phyloP scores from a whole-genome alignment of 2,329 filamentous ascomycete species.

The Monilinia fructigena region DNA sequence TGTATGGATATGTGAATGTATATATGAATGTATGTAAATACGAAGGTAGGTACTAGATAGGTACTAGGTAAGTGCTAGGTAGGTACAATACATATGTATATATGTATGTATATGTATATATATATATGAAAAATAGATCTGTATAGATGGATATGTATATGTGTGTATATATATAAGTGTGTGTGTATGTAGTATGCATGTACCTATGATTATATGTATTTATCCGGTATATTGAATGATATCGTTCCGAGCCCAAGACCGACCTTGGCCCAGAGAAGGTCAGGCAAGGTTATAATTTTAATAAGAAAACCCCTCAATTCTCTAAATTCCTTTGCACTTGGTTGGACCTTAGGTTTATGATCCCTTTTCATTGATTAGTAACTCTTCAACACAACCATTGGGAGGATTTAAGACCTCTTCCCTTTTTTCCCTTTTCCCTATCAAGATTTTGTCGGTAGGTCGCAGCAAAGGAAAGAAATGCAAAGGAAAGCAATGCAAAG shows the following conservation, averaged over 20 bases:
- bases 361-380: slow-evolving; percentile 3
- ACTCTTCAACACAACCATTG: not conserved
- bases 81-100: no score
- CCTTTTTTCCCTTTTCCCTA: slow-evolving; percentile 23
- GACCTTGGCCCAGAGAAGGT: not conserved
- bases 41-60: no score
- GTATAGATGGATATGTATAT: no score
- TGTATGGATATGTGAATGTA: no score
- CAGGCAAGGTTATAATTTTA: no score
- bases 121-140: no score
- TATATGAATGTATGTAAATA: no score
- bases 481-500: no score
- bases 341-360: not conserved
- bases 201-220: not conserved
- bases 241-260: slow-evolving; percentile 2
- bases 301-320: no score
- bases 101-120: no score
- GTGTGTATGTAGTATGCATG: not conserved
- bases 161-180: no score
- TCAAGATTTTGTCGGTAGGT: slow-evolving; percentile 27
- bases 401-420: slow-evolving; percentile 19
- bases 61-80: no score
- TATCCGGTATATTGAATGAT: not conserved
- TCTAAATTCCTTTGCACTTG: not conserved
- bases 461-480: slow-evolving; percentile 22